These are phyloP conservation scores for Penstemon davidsonii DNA, from an alignment of 257 asterid species.

Conservation along the genomic window DNA sequence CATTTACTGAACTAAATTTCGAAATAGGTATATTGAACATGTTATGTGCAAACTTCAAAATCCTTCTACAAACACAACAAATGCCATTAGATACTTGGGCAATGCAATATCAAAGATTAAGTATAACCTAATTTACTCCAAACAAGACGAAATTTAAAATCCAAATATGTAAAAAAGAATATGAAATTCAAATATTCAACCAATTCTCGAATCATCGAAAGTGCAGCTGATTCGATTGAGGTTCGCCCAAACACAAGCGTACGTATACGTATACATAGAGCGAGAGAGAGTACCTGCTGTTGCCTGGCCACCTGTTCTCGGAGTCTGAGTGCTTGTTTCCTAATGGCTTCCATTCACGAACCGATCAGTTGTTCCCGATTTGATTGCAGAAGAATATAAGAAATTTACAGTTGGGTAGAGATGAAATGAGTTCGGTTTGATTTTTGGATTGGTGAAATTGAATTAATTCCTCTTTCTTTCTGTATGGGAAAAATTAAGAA, in stretches of 20 bases:
- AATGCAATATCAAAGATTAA: too few species aligned
- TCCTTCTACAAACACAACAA: neutral
- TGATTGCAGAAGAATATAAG: neutral
- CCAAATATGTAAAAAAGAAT: neutral
- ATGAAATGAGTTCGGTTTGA: too few species aligned
- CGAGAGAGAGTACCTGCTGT: constrained; percentile 55
- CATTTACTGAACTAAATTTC: neutral
- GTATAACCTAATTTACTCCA: too few species aligned
- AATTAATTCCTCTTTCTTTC: neutral
- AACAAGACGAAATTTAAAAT: neutral
- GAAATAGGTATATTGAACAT: neutral
- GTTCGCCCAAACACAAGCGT: too few species aligned
- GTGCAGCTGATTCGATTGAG: constrained; percentile 5
- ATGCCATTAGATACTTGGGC: too few species aligned
- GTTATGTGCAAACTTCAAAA: neutral
- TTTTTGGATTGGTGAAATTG: neutral
- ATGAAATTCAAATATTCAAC: neutral
- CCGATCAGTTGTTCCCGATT: constrained; percentile 3
- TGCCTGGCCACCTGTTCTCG: constrained; percentile 59
- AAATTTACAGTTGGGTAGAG: too few species aligned
- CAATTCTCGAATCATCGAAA: constrained; percentile 3
- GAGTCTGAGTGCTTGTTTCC: constrained; percentile 57
- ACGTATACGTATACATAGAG: too few species aligned
- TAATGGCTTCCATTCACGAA: constrained; percentile 47
- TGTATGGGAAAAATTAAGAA: neutral